Base-by-base conservation (phyloP, 179 eudicot genomes). In the Camellia oleifera region DNA sequence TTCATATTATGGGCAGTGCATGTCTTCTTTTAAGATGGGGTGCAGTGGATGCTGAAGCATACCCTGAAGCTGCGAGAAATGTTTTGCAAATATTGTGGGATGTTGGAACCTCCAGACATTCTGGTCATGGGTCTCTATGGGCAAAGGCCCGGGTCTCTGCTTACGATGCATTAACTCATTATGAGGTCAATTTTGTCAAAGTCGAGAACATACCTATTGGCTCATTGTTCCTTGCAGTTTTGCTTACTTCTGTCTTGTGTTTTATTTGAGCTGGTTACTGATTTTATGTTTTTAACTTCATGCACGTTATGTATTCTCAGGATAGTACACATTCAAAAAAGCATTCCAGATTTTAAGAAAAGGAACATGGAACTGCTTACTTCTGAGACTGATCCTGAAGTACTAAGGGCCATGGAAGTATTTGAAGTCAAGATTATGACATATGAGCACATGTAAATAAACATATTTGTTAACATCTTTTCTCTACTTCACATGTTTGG, bases 1-100 rank as follows among this genome's bases (percentile, higher is more conserved):
- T 50, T 65, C 23, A 70, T 76, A 50, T 58, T 57, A 46, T 81
- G 70, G 8, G 75, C 92, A 96, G 99, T 84, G 74, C 89, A 79
- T 94, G 95, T 84, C 78, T 77, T 82, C 92, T 96, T 53, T 83
- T 96, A 87, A 90, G 88, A 83, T 94, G 97, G 94, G 98, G 98
- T 74, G 92, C 99, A 85, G 81, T 90, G 93, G 98, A 94, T 84
- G 94, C 94, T 62, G 93, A 91, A 85, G 96, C 91, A 81, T 94
- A 94, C 77, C 86, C 89, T 23, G 97, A 94, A 82, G 83, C 89
- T 81, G 89, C 95, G 65, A 66, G 64, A 63, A 81, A 81, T 64
- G 86, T 94, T 76, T 48, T 96, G 87, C 88, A 87, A 75, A 88
- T 88, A 72, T 83, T 96, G 85, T 94, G 99, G 99, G 85, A 85